Evolutionary conservation across 495 filamentous ascomycete genomes (phyloP), one percentile per base, ranked within the genome.

Genomic region (Apiosordaria backusii): DNA sequence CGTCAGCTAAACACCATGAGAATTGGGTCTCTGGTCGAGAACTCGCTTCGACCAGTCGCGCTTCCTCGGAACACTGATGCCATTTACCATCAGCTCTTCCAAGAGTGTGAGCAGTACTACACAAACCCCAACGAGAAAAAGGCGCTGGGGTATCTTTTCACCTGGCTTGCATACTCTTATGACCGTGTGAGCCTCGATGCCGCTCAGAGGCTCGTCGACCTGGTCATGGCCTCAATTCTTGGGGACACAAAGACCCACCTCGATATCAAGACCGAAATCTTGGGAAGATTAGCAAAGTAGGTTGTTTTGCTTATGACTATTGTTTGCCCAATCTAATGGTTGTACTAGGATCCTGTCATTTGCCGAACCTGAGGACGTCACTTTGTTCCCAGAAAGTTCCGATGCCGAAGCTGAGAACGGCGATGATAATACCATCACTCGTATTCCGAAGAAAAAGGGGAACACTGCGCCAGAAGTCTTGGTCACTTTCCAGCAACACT

Each of bases 21-120:
- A 19, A 61, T 61, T 22, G 27, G 23, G 4, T 61, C 59, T n/a
- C 19, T 61, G 27, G 22, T 61, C 16, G 59, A 61, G n/a, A 61
- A 18, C 21, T 16, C 25, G n/a, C 24, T 61, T 27, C 21, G 25
- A 27, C 59, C 25, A 5, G 57, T 24, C 7, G 59, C 59, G 2
- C 59, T 61, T 5, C 59, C 59, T 4, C 7, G 21, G 27, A 61
- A 27, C n/a, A 61, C 59, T 1, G 59, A 61, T n/a, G 59, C 59
- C 1, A 61, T 61, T 10, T 61, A 61, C 59, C 59, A 61, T 4
- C 25, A 27, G n/a, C 59, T 61, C 1, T 61, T 61, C 22, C 25
- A 61, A 18, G 59, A 61, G 45, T 61, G 59, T 27, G 26, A 61
- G 59, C 59, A 61, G 19, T 61, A 61, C 59, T 61, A 27, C 27